Evolutionary conservation across 2,329 filamentous ascomycete genomes (phyloP).

Genomic region (Nemania abortiva): DNA sequence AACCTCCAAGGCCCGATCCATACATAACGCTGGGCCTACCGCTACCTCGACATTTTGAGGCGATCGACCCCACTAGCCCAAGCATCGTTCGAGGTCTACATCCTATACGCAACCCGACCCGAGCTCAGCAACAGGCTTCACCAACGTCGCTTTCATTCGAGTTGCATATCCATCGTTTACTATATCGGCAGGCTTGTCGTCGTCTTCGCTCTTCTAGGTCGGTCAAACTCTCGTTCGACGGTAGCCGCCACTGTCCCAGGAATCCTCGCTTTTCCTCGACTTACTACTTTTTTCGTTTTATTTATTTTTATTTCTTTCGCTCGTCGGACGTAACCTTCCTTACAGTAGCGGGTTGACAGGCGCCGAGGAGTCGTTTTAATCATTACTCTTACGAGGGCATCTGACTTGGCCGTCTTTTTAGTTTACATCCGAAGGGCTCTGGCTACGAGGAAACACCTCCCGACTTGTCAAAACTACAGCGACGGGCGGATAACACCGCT

Average conservation of each 20-base stretch:
- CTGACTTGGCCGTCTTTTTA: conserved; percentile 16
- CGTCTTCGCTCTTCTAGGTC: conserved; percentile 22
- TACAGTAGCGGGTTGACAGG: conserved; percentile 18
- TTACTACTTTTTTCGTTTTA: not conserved
- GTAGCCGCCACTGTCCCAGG: conserved; percentile 12
- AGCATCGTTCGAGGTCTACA: conserved; percentile 54
- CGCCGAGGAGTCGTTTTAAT: conserved; percentile 11
- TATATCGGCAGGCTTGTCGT: conserved; percentile 21
- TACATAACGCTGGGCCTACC: conserved; percentile 58
- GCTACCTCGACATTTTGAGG: conserved; percentile 55
- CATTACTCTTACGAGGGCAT: conserved; percentile 7
- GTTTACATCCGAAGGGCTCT: not conserved
- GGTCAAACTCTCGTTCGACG: conserved; percentile 25
- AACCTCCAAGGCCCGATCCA: conserved; percentile 56
- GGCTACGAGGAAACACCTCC: conserved; percentile 1
- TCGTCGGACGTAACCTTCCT: conserved; percentile 14
- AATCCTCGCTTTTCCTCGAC: conserved; percentile 30
- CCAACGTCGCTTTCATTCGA: conserved; percentile 32
- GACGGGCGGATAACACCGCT: conserved; percentile 10
- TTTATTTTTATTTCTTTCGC: no score
- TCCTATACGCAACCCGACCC: conserved; percentile 54
- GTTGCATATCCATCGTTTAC: conserved; percentile 43
- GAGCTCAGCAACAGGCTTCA: conserved; percentile 44
- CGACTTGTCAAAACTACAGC: conserved; percentile 15
- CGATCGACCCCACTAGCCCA: conserved; percentile 57